Conservation (phyloP, 2,329 filamentous ascomycete genomes). For the Verruconis gallopava region DNA sequence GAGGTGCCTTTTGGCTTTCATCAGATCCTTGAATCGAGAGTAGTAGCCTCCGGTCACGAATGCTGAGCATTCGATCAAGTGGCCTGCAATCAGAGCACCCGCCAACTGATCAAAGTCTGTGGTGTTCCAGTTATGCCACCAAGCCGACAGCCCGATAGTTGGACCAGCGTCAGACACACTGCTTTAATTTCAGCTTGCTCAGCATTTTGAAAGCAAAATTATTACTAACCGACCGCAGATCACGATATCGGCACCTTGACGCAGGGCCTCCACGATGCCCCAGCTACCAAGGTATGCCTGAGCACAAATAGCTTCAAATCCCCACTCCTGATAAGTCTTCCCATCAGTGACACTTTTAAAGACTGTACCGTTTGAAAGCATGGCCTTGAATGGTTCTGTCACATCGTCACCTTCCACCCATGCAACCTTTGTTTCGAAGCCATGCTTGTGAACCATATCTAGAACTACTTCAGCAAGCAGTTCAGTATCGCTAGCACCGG, state of each 20-base stretch:
- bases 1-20: conserved; percentile 23
- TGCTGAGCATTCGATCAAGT: conserved; percentile 26
- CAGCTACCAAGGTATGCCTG: conserved; percentile 23
- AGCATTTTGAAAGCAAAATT: neutral
- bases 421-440: conserved; percentile 3
- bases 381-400: conserved; percentile 11
- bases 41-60: conserved; percentile 32
- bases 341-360: conserved; percentile 10
- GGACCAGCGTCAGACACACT: conserved; percentile 30
- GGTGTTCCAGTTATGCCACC: conserved; percentile 31
- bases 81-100: conserved; percentile 21
- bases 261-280: conserved; percentile 27
- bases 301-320: conserved; percentile 12
- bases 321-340: conserved; percentile 12
- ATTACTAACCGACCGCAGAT: conserved; percentile 24
- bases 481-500: conserved; percentile 5
- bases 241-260: conserved; percentile 32
- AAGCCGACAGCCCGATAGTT: conserved; percentile 21
- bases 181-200: neutral
- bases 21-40: conserved; percentile 27
- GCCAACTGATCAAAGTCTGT: conserved; percentile 26
- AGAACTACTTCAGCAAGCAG: neutral
- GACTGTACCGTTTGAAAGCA: conserved; percentile 9
- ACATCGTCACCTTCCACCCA: conserved; percentile 12
- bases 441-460: conserved; percentile 1